These are phyloP conservation scores for Oryza nivara DNA, from an alignment of 176 grass and related monocot genomes.

Conservation along the genomic window DNA sequence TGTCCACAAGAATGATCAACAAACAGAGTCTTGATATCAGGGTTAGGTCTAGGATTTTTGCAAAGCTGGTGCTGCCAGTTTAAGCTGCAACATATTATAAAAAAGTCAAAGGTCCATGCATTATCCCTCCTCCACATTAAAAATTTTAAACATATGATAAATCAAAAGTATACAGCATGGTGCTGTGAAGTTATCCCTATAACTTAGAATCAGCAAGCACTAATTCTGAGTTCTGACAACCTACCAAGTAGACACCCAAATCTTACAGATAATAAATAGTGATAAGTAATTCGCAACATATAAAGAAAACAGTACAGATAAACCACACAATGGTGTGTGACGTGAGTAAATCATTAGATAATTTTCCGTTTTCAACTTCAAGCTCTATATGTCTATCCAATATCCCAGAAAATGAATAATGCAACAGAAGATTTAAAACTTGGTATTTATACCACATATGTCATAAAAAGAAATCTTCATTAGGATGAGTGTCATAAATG, in stretches of 20 bases:
- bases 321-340: conserved; percentile 15
- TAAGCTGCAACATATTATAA: conserved; percentile 69
- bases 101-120: not conserved
- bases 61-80: conserved; percentile 99
- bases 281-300: not conserved
- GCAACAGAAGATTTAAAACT: not conserved
- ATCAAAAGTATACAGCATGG: not conserved
- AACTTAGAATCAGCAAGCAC: conserved; percentile 5
- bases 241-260: not conserved
- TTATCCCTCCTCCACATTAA: not conserved
- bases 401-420: not conserved
- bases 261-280: conserved; percentile 5
- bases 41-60: conserved; percentile 99
- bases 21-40: conserved; percentile 99
- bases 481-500: not conserved
- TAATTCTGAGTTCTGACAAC: not conserved
- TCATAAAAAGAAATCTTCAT: not conserved
- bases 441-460: not conserved
- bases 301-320: conserved; percentile 13
- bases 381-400: not conserved
- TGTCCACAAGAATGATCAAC: conserved; percentile 97
- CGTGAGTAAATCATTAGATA: not conserved
- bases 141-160: not conserved
- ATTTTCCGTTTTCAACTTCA: conserved; percentile 11
- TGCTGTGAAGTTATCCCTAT: conserved; percentile 14